Conservation (phyloP, 179 eudicot genomes). For the Dionaea muscipula region DNA sequence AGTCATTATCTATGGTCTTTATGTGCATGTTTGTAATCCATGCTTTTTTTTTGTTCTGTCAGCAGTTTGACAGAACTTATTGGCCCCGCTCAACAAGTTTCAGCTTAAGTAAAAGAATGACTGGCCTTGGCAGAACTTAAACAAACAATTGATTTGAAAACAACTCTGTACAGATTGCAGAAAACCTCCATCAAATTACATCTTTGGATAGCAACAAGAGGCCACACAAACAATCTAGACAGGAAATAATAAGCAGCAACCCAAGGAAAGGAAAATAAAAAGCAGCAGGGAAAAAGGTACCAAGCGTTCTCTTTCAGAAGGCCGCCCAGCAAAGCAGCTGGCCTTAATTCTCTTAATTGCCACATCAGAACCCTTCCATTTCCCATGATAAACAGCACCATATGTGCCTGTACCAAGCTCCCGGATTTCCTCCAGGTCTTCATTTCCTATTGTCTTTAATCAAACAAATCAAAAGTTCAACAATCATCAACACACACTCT, state of each 20-base stretch:
- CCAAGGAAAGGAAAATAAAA: background rate
- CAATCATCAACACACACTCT: background rate
- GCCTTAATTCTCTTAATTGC: slow-evolving; percentile 97
- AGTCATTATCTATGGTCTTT: too few relatives aligned
- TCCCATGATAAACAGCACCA: slow-evolving; percentile 89
- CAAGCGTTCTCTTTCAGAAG: slow-evolving; percentile 91
- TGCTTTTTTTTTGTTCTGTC: too few relatives aligned
- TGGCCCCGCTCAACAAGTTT: too few relatives aligned
- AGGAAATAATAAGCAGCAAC: background rate
- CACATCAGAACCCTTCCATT: slow-evolving; percentile 98
- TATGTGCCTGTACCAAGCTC: slow-evolving; percentile 92
- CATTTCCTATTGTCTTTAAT: slow-evolving; percentile 63
- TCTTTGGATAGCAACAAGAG: too few relatives aligned
- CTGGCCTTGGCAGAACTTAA: too few relatives aligned
- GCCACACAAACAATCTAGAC: background rate
- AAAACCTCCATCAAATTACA: too few relatives aligned
- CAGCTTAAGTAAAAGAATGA: too few relatives aligned
- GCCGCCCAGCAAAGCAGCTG: slow-evolving; percentile 94
- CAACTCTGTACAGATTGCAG: too few relatives aligned
- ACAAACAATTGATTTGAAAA: too few relatives aligned
- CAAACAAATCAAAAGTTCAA: background rate
- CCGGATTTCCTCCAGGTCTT: slow-evolving; percentile 84
- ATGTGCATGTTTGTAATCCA: too few relatives aligned
- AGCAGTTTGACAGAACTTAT: too few relatives aligned
- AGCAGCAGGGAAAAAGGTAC: slow-evolving; percentile 23